Evolutionary conservation across 768 basidiomycete species (phyloP), one percentile per base, ranked within the genome.

Genomic region (Chiua virens): DNA sequence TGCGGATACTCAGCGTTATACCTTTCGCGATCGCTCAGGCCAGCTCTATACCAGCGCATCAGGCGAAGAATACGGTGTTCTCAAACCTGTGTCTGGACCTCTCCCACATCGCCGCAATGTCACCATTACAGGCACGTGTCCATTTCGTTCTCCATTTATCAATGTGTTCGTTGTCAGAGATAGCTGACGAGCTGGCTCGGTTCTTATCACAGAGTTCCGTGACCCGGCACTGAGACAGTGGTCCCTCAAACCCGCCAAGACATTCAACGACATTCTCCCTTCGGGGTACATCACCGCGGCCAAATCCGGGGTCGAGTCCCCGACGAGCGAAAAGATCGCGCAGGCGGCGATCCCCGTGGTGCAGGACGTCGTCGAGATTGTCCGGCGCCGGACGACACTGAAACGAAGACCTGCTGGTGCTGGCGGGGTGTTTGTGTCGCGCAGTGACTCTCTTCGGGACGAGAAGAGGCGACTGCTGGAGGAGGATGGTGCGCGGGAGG

Each of bases 251-350:
- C 61, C 64, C 1, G 53, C 64, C 35, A 61, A 67, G 41, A 75
- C 77, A 5, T 81, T 81, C 55, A 67, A 68, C 35, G 77, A 80
- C 36, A 74, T 82, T 18, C 66, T 82, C 10, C 77, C 80, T 2
- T 47, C 74, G 5, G 57, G 68, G 8, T 66, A 73, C n/a, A 80
- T 82, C 50, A 70, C 78, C 3, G 62, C 75, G 0, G 69, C 69
- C 3, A 42, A 50, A 21, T 50, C 63, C 6, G 42, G 28, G 68
- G 2, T 54, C 67, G 25, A 47, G 36, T 37, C 47, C 32, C 59
- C 53, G 14, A 49, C 58, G 20, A 14, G 13, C 60, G 72, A 45
- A 63, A 71, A 17, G 68, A 67, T 22, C 60, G 70, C 54, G 1
- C 67, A 63, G 39, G 59, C 68, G 17, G 61, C 73, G 21, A 41